Evolutionary conservation across 2,329 filamentous ascomycete species (phyloP).

Genomic region (Colletotrichum truncatum): DNA sequence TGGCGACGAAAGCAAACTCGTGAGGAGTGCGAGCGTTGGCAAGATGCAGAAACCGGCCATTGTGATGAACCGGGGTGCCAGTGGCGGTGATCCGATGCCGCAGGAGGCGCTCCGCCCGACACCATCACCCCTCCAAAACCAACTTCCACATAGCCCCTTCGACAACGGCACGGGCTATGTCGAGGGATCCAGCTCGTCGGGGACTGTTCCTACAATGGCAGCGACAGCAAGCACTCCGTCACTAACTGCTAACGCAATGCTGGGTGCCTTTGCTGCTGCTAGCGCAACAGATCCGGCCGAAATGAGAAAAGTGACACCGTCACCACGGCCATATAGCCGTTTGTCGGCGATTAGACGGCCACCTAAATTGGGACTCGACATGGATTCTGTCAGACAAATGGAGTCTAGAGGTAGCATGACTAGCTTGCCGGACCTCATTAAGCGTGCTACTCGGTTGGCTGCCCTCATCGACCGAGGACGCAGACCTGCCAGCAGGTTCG

Average conservation of each 20-base stretch:
- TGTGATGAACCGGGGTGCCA: slow-evolving; percentile 51
- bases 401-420: slow-evolving; percentile 90
- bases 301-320: slow-evolving; percentile 35
- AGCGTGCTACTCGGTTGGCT: slow-evolving; percentile 85
- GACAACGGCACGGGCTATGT: slow-evolving; percentile 55
- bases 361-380: slow-evolving; percentile 72
- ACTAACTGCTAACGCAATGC: slow-evolving; percentile 55
- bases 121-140: slow-evolving; percentile 48
- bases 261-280: slow-evolving; percentile 60
- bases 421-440: slow-evolving; percentile 90
- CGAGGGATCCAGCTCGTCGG: slow-evolving; percentile 56
- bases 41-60: slow-evolving; percentile 67
- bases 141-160: slow-evolving; percentile 45
- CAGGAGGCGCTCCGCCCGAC: slow-evolving; percentile 33
- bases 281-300: slow-evolving; percentile 53
- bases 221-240: slow-evolving; percentile 33
- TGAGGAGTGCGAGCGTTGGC: slow-evolving; percentile 69
- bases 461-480: slow-evolving; percentile 87
- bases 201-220: slow-evolving; percentile 45
- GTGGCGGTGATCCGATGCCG: slow-evolving; percentile 16
- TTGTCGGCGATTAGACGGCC: slow-evolving; percentile 70
- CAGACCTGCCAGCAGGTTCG: slow-evolving; percentile 67
- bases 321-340: slow-evolving; percentile 49
- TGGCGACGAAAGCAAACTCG: slow-evolving; percentile 65
- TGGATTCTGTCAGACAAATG: slow-evolving; percentile 82